Evolutionary conservation across 1,284 basidiomycete species (phyloP).

Genomic region (Cryptococcus neoformans): DNA sequence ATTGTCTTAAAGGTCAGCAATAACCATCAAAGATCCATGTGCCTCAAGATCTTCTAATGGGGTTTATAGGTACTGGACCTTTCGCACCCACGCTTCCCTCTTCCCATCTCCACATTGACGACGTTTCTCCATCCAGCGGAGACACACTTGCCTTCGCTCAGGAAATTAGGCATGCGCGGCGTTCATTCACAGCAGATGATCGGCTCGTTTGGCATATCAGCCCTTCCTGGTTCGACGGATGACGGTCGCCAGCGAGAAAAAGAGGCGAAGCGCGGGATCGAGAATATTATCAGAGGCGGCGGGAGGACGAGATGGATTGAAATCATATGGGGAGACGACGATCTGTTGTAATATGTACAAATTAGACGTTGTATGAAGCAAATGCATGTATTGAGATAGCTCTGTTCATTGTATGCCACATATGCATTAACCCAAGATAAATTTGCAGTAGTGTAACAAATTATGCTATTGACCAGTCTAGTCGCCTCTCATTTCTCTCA

Average conservation of each 20-base stretch:
- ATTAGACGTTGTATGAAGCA: not conserved
- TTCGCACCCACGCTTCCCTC: slow-evolving; percentile 18
- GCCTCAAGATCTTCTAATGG: not conserved
- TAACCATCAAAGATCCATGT: not conserved
- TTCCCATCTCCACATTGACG: slow-evolving; percentile 4
- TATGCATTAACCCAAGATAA: not conserved
- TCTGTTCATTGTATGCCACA: too few species aligned
- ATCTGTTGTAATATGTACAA: not conserved
- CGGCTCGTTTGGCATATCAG: not conserved
- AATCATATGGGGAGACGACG: slow-evolving; percentile 5
- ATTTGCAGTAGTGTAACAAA: not conserved
- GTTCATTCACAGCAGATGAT: not conserved
- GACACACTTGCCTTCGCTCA: slow-evolving; percentile 22
- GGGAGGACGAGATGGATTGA: slow-evolving; percentile 13
- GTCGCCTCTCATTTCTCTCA: too few species aligned
- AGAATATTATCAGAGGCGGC: slow-evolving; percentile 3
- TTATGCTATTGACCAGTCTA: not conserved
- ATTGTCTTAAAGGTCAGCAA: slow-evolving; percentile 30
- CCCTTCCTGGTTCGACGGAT: not conserved
- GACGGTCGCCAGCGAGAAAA: not conserved
- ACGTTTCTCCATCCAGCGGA: slow-evolving; percentile 16
- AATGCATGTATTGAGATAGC: not conserved
- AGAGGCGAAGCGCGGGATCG: not conserved
- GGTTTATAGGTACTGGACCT: slow-evolving; percentile 28
- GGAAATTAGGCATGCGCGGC: slow-evolving; percentile 19